Evolutionary conservation across 169 alveolate species (phyloP).

Genomic region (Perkinsus marinus): DNA sequence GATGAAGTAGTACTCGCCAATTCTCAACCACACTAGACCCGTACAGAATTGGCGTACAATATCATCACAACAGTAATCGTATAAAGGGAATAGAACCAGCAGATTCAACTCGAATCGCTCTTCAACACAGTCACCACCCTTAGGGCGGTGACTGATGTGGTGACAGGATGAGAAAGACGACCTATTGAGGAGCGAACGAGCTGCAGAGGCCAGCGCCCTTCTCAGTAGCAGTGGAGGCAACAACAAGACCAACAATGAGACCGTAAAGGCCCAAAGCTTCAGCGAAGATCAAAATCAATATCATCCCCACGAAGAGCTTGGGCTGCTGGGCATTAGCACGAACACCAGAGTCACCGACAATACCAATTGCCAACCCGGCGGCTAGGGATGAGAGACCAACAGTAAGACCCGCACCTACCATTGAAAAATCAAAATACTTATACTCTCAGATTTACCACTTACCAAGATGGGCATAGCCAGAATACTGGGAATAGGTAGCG

Average conservation of each 20-base stretch:
- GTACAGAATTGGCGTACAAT: not conserved
- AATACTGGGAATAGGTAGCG: constrained; percentile 53
- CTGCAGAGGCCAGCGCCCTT: not conserved
- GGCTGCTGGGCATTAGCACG: constrained; percentile 98
- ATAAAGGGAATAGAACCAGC: not conserved
- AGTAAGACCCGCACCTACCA: constrained; percentile 36
- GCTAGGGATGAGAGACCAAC: constrained; percentile 63
- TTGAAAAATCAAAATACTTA: not conserved
- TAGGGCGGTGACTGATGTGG: not conserved
- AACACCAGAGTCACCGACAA: constrained; percentile 98
- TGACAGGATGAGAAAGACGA: not conserved
- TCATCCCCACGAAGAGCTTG: constrained; percentile 93
- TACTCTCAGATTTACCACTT: not conserved
- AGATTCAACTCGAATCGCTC: not conserved
- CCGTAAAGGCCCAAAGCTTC: constrained; percentile 97
- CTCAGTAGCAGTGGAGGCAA: not conserved
- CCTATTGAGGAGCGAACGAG: not conserved
- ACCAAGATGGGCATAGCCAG: constrained; percentile 86
- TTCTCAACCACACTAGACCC: not conserved
- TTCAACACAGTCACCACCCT: not conserved
- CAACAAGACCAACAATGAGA: not conserved
- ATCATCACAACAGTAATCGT: not conserved
- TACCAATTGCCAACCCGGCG: constrained; percentile 98
- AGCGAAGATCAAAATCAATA: constrained; percentile 94
- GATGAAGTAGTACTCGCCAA: not conserved